A percentile compares a stretch with the other conserved stretches of the same genome.
phyloP scores from a whole-genome alignment of 352 stramenopile species.

The Globisporangium parvum region DNA sequence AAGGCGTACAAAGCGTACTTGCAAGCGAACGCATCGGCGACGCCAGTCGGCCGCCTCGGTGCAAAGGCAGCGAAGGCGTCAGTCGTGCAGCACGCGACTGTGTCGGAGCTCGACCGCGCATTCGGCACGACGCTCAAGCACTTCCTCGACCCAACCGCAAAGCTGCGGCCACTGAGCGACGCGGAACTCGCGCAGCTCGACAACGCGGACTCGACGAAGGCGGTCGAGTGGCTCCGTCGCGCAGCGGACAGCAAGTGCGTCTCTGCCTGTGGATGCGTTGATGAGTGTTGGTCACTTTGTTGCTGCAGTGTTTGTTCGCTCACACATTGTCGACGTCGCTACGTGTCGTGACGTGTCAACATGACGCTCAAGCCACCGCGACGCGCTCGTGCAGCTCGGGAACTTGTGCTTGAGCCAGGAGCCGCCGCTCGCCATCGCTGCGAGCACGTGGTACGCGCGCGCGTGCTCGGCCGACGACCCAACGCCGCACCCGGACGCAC shows the following conservation, averaged over 20 bases:
- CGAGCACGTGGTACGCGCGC: constrained; percentile 69
- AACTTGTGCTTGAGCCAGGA: constrained; percentile 80
- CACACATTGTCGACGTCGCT: neutral
- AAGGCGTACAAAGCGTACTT: constrained; percentile 74
- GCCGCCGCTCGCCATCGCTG: constrained; percentile 60
- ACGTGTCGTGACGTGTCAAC: neutral
- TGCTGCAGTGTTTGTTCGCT: neutral
- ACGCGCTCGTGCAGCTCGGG: constrained; percentile 75
- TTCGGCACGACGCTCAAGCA: constrained; percentile 71
- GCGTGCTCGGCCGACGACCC: constrained; percentile 38
- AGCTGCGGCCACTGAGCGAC: constrained; percentile 39
- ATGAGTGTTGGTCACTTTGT: neutral
- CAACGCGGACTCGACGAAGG: constrained; percentile 54
- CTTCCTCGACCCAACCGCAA: constrained; percentile 51
- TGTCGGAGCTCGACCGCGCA: constrained; percentile 49
- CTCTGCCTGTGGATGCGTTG: neutral
- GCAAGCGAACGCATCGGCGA: constrained; percentile 26
- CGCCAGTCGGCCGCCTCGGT: constrained; percentile 7
- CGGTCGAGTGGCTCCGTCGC: constrained; percentile 75
- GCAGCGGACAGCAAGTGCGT: constrained; percentile 55
- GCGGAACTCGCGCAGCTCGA: constrained; percentile 13
- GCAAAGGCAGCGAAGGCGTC: constrained; percentile 31
- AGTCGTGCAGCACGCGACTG: constrained; percentile 58
- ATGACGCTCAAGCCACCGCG: constrained; percentile 32
- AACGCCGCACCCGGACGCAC: constrained; percentile 65